Percentiles rank a stretch among this genome's conserved stretches.
Evolutionary conservation across 2,329 filamentous ascomycete species (phyloP).

Genomic region (Achaetomium macrosporum): DNA sequence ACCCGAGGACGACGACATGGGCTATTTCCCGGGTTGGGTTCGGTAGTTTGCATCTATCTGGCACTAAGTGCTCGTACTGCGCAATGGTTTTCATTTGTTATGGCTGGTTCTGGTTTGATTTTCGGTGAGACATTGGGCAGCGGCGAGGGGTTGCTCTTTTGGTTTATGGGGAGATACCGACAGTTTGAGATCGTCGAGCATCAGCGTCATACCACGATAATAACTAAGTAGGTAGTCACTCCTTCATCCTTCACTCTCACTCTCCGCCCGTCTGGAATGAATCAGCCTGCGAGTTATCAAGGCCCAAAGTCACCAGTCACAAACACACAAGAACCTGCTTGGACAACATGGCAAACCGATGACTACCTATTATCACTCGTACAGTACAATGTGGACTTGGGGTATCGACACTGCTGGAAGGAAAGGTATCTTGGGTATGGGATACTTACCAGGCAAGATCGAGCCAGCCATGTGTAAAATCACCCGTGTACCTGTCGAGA

Average conservation of each 20-base stretch:
- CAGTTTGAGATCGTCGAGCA: conserved; percentile 4
- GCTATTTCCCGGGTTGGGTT: not conserved
- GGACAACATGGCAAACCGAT: not conserved
- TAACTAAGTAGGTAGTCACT: not conserved
- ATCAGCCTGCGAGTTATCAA: not conserved
- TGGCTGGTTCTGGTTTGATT: not conserved
- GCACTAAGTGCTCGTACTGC: not conserved
- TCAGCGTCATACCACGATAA: not conserved
- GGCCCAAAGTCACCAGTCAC: not conserved
- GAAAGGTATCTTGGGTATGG: conserved; percentile 14
- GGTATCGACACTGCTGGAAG: conserved; percentile 15
- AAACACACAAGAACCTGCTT: not conserved
- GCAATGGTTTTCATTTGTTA: not conserved
- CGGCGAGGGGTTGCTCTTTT: not conserved
- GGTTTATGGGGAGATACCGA: conserved; percentile 1
- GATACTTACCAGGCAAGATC: conserved; percentile 20
- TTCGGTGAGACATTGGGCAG: not conserved
- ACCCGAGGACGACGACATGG: not conserved
- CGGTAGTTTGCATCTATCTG: not conserved
- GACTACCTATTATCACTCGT: conserved; percentile 13
- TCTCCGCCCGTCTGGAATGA: not conserved
- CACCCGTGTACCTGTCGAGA: conserved; percentile 13
- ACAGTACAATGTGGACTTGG: conserved; percentile 14
- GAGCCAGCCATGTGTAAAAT: conserved; percentile 14
- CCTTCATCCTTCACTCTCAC: not conserved